Conservation (phyloP, 139 green algal species). For the Gonium pectorale region DNA sequence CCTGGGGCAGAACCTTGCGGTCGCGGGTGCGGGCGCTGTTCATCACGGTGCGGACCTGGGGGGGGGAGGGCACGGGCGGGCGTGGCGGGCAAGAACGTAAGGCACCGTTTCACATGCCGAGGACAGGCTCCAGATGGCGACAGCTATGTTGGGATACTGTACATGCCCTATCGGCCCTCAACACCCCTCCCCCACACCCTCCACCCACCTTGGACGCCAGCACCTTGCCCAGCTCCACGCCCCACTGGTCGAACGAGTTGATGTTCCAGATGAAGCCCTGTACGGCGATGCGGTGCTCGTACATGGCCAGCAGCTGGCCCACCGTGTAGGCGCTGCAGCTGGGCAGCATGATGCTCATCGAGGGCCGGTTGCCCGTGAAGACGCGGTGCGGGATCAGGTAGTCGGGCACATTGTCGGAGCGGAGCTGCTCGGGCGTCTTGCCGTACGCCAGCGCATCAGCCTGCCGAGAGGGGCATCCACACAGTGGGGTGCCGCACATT, state of each 20-base stretch:
- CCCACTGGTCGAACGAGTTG: slow-evolving; percentile 99
- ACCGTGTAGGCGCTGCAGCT: slow-evolving; percentile 90
- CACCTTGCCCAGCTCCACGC: slow-evolving; percentile 99
- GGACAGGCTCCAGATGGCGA: too few relatives aligned
- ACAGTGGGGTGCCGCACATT: too few relatives aligned
- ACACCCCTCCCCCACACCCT: slow-evolving; percentile 19
- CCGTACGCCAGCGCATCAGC: slow-evolving; percentile 95
- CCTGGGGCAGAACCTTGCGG: slow-evolving; percentile 73
- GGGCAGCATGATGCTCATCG: slow-evolving; percentile 92
- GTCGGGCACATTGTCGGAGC: slow-evolving; percentile 88
- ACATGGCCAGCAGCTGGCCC: slow-evolving; percentile 96
- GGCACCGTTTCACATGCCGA: too few relatives aligned
- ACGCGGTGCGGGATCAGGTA: slow-evolving; percentile 94
- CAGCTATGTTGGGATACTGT: too few relatives aligned
- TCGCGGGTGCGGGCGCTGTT: slow-evolving; percentile 81
- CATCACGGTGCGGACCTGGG: slow-evolving; percentile 79
- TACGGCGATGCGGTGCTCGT: slow-evolving; percentile 96
- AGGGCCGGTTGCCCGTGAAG: slow-evolving; percentile 96
- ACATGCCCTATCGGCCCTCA: too few relatives aligned
- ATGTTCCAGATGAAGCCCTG: slow-evolving; percentile 98
- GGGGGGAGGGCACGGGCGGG: not conserved
- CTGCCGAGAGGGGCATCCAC: slow-evolving; percentile 41
- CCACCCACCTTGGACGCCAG: slow-evolving; percentile 67
- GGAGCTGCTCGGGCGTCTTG: slow-evolving; percentile 90
- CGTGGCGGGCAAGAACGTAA: too few relatives aligned